Conservation (phyloP, 1,284 basidiomycete genomes). For the Megacollybia platyphylla region DNA sequence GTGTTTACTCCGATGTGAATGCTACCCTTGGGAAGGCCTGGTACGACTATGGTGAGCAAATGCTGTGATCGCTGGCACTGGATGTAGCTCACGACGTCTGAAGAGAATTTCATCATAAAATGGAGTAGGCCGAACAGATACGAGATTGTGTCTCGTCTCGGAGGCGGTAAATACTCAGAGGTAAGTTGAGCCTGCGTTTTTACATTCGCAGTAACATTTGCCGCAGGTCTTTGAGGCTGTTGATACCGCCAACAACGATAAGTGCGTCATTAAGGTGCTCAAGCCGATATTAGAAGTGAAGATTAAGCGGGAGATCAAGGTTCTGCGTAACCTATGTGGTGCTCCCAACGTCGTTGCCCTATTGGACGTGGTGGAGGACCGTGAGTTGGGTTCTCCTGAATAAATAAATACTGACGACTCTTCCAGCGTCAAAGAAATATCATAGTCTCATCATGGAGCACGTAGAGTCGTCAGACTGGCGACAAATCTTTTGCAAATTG, state of each 20-base stretch:
- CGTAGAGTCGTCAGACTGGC: constrained; percentile 80
- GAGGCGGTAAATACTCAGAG: constrained; percentile 69
- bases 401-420: background rate
- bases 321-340: constrained; percentile 76
- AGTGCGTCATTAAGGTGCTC: constrained; percentile 81
- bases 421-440: constrained; percentile 44
- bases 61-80: constrained; percentile 1
- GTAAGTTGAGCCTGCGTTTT: constrained; percentile 17
- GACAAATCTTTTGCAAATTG: constrained; percentile 61
- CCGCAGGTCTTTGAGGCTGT: constrained; percentile 74
- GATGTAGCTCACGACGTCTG: background rate
- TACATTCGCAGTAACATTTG: background rate
- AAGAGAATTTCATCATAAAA: constrained; percentile 62
- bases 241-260: constrained; percentile 68
- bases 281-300: constrained; percentile 90
- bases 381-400: constrained; percentile 6
- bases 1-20: constrained; percentile 35
- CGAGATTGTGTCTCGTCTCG: constrained; percentile 70
- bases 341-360: constrained; percentile 79
- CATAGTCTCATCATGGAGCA: constrained; percentile 82
- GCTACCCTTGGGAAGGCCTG: constrained; percentile 28
- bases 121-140: constrained; percentile 73
- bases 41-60: constrained; percentile 36
- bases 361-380: constrained; percentile 76
- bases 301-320: constrained; percentile 90